Conservation (phyloP, 2,329 filamentous ascomycete species). For the Pyrenophora seminiperda region DNA sequence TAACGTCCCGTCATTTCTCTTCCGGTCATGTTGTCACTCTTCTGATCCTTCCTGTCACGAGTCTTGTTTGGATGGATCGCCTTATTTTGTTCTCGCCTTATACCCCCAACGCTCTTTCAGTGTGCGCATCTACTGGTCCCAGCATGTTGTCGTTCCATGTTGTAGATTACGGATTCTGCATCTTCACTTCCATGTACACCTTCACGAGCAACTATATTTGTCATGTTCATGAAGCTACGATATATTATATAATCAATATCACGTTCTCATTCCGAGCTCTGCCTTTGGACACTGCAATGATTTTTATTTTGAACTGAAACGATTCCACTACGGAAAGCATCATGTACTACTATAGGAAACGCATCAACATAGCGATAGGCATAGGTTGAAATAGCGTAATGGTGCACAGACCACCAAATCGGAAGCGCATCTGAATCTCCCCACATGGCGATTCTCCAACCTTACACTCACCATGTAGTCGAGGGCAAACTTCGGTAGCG, state of each 20-base stretch:
- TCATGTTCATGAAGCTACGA: constrained; percentile 2
- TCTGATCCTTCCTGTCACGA: not conserved
- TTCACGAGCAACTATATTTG: constrained; percentile 11
- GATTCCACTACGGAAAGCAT: not conserved
- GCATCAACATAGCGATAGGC: no score
- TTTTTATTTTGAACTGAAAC: no score
- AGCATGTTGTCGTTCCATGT: constrained; percentile 14
- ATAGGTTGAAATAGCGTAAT: not conserved
- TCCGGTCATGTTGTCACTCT: constrained; percentile 2
- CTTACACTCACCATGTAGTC: constrained; percentile 27
- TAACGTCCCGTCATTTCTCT: constrained; percentile 19
- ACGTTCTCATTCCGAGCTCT: not conserved
- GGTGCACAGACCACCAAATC: constrained; percentile 14
- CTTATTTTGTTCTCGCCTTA: constrained; percentile 30
- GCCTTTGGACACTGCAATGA: no score
- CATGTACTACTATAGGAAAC: not conserved
- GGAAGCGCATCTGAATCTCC: constrained; percentile 7
- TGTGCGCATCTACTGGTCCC: constrained; percentile 11
- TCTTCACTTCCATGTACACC: constrained; percentile 22
- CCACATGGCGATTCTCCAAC: constrained; percentile 8
- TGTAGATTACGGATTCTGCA: constrained; percentile 7
- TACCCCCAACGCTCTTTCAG: constrained; percentile 39
- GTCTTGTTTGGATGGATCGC: constrained; percentile 14
- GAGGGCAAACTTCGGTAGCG: not conserved
- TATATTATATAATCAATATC: constrained; percentile 10